phyloP scores from a whole-genome alignment of 768 basidiomycete genomes.

The Sistotremastrum niveocremeum region DNA sequence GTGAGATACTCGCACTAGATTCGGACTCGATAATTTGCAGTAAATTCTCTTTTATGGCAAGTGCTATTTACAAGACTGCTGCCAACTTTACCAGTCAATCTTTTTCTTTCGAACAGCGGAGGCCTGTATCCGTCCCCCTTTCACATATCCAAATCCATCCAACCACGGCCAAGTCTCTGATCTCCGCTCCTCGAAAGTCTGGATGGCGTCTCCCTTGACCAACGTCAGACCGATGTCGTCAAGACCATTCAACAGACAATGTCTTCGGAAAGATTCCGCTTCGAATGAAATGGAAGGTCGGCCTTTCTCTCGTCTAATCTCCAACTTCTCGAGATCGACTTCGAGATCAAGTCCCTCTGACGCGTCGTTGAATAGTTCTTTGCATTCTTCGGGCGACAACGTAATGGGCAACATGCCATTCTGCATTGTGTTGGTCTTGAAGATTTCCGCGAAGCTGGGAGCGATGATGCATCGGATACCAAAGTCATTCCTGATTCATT shows the following conservation, averaged over 20 bases:
- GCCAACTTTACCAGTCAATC: conserved; percentile 55
- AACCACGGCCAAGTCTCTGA: conserved; percentile 87
- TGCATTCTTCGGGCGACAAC: conserved; percentile 58
- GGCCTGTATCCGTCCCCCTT: conserved; percentile 57
- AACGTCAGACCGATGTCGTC: conserved; percentile 95
- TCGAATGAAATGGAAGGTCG: conserved; percentile 62
- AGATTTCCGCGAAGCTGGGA: conserved; percentile 85
- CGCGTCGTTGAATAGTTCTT: conserved; percentile 62
- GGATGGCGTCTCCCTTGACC: conserved; percentile 61
- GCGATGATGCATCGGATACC: conserved; percentile 82
- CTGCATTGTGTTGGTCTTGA: conserved; percentile 81
- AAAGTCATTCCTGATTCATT: conserved; percentile 56
- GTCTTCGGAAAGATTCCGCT: conserved; percentile 81
- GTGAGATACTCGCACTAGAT: no score
- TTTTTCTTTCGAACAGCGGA: conserved; percentile 29
- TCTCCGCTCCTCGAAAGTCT: conserved; percentile 65
- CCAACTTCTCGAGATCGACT: conserved; percentile 73
- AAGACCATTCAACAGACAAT: conserved; percentile 88
- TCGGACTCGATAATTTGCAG: no score
- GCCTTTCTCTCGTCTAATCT: conserved; percentile 48
- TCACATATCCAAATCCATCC: conserved; percentile 81
- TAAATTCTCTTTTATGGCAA: neutral
- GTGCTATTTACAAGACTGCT: neutral
- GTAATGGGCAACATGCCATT: conserved; percentile 82
- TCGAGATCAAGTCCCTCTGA: conserved; percentile 62